These are phyloP conservation scores for Sporobolomyces roseus DNA, from an alignment of 768 basidiomycete species.

Conservation along the genomic window DNA sequence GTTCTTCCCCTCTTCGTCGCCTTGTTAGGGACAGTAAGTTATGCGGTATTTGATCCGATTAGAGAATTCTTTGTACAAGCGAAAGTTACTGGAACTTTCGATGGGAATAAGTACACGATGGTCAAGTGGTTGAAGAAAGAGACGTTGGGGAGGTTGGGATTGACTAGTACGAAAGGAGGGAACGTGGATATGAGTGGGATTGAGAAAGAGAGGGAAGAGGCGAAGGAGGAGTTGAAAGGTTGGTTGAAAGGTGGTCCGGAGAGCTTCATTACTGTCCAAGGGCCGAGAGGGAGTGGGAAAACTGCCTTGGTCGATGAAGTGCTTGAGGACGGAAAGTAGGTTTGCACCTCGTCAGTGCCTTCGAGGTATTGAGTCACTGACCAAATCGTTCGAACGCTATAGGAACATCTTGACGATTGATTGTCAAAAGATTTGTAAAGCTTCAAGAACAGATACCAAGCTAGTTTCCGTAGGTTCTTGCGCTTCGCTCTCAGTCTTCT, in stretches of 20 bases:
- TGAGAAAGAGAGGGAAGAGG: constrained; percentile 83
- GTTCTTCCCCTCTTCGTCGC: constrained; percentile 76
- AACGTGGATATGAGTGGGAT: constrained; percentile 27
- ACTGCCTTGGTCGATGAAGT: constrained; percentile 49
- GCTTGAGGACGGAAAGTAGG: constrained; percentile 46
- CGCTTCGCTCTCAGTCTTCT: no score
- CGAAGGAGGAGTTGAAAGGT: constrained; percentile 61
- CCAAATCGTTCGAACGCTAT: no score
- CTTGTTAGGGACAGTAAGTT: constrained; percentile 81
- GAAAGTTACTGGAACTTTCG: constrained; percentile 78
- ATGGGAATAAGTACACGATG: constrained; percentile 64
- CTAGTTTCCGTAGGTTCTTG: constrained; percentile 37
- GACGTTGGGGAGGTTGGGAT: constrained; percentile 56
- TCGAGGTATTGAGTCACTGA: neutral
- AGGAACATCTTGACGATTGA: constrained; percentile 74
- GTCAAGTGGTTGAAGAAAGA: constrained; percentile 71
- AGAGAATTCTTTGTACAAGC: constrained; percentile 76
- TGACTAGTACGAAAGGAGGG: neutral
- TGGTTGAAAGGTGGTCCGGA: constrained; percentile 61
- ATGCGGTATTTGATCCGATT: constrained; percentile 92
- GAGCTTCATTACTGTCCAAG: constrained; percentile 53
- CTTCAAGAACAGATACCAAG: constrained; percentile 45
- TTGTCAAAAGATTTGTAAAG: constrained; percentile 67
- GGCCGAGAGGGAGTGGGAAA: constrained; percentile 52
- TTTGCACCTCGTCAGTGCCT: constrained; percentile 48